Conservation (phyloP, 2,329 filamentous ascomycete genomes). For the Graphiopsis chlorocephala region DNA sequence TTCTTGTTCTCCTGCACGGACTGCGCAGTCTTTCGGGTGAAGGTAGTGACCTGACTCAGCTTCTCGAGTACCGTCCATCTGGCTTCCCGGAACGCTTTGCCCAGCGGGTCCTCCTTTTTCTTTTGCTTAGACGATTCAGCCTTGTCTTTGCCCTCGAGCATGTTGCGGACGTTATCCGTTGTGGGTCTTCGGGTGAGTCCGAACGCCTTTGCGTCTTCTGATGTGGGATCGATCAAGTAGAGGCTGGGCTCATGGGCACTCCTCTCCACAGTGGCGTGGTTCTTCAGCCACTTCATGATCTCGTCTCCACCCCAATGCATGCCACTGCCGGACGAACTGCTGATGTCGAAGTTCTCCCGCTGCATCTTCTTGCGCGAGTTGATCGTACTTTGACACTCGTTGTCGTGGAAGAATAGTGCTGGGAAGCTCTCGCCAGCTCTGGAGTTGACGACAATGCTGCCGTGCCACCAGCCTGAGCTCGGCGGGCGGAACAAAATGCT, state of each 20-base stretch:
- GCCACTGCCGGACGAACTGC: constrained; percentile 56
- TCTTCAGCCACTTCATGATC: constrained; percentile 82
- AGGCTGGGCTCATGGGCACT: constrained; percentile 85
- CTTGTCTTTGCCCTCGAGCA: constrained; percentile 37
- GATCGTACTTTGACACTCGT: constrained; percentile 93
- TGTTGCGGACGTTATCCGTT: constrained; percentile 44
- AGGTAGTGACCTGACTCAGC: constrained; percentile 94
- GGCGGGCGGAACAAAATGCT: constrained; percentile 86
- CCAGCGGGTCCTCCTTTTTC: constrained; percentile 82
- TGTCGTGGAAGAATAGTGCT: constrained; percentile 95
- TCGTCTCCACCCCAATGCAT: constrained; percentile 99
- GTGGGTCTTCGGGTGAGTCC: constrained; percentile 57
- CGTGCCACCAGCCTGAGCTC: constrained; percentile 97
- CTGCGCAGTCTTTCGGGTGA: constrained; percentile 86
- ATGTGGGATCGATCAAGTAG: constrained; percentile 82
- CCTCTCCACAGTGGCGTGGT: constrained; percentile 78
- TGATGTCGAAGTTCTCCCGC: constrained; percentile 73
- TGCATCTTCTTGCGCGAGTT: constrained; percentile 85
- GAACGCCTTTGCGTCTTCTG: constrained; percentile 82
- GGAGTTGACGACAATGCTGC: constrained; percentile 90
- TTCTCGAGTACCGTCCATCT: constrained; percentile 96
- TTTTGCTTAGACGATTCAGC: constrained; percentile 38
- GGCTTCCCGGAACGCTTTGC: constrained; percentile 90
- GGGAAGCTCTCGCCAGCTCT: constrained; percentile 89
- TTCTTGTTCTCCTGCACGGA: constrained; percentile 89